Evolutionary conservation across 495 filamentous ascomycete species (phyloP).

Genomic region (Penicillium goetzii): DNA sequence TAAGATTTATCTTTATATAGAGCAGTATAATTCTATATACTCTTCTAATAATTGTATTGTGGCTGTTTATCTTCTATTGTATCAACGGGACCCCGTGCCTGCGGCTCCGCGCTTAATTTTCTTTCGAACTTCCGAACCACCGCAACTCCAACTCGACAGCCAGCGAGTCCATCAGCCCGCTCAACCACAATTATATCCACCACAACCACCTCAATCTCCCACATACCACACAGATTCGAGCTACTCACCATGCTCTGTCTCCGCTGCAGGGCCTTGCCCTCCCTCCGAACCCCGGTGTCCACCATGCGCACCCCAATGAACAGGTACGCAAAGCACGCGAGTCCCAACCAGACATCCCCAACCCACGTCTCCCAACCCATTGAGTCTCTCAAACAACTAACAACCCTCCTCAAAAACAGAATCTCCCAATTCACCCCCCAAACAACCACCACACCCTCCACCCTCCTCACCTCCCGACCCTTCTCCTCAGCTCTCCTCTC

Average conservation of each 20-base stretch:
- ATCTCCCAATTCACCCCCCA: conserved; percentile 29
- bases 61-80: background rate
- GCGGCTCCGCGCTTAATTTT: conserved; percentile 47
- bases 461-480: conserved; percentile 26
- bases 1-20: background rate
- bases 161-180: conserved; percentile 17
- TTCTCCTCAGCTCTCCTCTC: conserved; percentile 34
- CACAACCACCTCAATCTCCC: conserved; percentile 12
- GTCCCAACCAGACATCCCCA: background rate
- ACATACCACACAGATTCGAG: conserved; percentile 5
- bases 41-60: background rate
- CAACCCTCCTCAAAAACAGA: conserved; percentile 8
- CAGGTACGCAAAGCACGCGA: conserved; percentile 27
- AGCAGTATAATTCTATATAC: background rate
- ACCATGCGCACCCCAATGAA: conserved; percentile 26
- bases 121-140: conserved; percentile 33
- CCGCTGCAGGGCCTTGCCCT: conserved; percentile 40
- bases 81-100: conserved; percentile 41
- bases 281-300: conserved; percentile 25
- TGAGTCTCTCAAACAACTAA: conserved; percentile 5
- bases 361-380: background rate
- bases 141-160: conserved; percentile 22
- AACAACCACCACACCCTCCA: conserved; percentile 18
- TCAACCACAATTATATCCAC: conserved; percentile 14
- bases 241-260: conserved; percentile 39